Evolutionary conservation across 352 stramenopile genomes (phyloP), one percentile per base, ranked within the genome.

Genomic region (Phytophthora pinifolia): DNA sequence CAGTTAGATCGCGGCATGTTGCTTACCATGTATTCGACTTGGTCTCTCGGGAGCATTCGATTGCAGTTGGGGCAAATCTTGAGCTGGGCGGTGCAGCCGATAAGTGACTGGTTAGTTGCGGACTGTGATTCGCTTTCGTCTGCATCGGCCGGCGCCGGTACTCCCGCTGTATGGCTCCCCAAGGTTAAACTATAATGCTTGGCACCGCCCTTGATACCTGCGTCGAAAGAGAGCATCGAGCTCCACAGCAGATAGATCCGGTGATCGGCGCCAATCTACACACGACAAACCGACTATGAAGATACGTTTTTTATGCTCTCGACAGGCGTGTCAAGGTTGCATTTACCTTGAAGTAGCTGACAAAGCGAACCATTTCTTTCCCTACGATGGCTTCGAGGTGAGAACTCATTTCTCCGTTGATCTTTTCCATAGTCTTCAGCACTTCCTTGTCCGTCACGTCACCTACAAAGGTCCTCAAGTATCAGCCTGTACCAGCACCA

Each of bases 191-290:
- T 58, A 36, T 79, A 65, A 38, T 73, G 62, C 37, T 81, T 87
- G 0, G 76, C 76, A 41, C 72, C 76, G 2, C 70, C 62, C 33
- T 70, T 81, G 0, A 37, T 45, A 10, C 48, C 65, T 15, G 60
- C 45, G 39, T 89, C 79, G 33, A 89, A 89, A 1, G 76, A 86
- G 7, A 91, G 44, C 72, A 85, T 80, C 17, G 80, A 67, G 51
- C 72, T 79, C 76, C 78, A 91, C 30, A 89, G 30, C n/a, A 91
- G 52, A 31, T 88, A 91, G 30, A 91, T 71, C 18, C 68, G 76
- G n/a, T 74, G 58, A 30, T 88, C 77, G 10, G 65, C 60, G 9
- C 80, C 80, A 38, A 84, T 62, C 79, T 89, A 52, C 13, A 36
- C 6, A 30, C 10, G 47, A 22, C 1, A 46, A 20, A 0, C 41